Base-by-base conservation (phyloP, 208 protist genomes). In the Acanthamoeba lenticulata region DNA sequence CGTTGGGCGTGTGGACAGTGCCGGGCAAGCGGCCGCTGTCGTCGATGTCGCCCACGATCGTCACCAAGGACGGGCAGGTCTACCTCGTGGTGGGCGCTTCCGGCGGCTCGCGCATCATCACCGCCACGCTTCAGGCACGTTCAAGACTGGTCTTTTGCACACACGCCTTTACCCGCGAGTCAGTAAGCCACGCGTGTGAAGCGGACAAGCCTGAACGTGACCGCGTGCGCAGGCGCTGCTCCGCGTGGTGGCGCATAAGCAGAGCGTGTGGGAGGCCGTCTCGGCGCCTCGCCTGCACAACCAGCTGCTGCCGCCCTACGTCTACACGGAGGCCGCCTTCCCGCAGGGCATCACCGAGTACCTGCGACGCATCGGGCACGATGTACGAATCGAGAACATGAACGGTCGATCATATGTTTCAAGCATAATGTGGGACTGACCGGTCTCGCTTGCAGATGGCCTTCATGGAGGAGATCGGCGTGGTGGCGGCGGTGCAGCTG, bases 1-100 rank as follows among this genome's bases (percentile, higher is more conserved):
- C 13, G 47, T 55, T 19, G 45, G 45, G 45, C 9, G 45, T 5
- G 45, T 19, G 15, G 11, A 42, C 65, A 93, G 89, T 34, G 29
- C 94, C 96, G 24, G 95, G 95, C 17, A 97, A 97, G 92, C 91
- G 96, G 29, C 96, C 96, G 36, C 89, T 97, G n/a, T 96, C 94
- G 2, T 95, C 86, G 32, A 96, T 95, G 93, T 67, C 96, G 55
- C 96, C 96, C n/a, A 95, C 90, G 19, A 96, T 97, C 40, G 81
- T 97, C 7, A n/a, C 81, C 9, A 52, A 92, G 27, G 38, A 95
- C 29, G 93, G 62, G 24, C 47, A 88, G 29, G 88, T 96, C 5
- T n/a, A 62, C 34, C 34, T 94, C 4, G 95, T 96, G 0, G 77
- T 95, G 27, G 95, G 95, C 27, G 92, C 95, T 19, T 45, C 95